Base-by-base conservation (phyloP, 148 eudicot species). In the Dysphania ambrosioides region DNA sequence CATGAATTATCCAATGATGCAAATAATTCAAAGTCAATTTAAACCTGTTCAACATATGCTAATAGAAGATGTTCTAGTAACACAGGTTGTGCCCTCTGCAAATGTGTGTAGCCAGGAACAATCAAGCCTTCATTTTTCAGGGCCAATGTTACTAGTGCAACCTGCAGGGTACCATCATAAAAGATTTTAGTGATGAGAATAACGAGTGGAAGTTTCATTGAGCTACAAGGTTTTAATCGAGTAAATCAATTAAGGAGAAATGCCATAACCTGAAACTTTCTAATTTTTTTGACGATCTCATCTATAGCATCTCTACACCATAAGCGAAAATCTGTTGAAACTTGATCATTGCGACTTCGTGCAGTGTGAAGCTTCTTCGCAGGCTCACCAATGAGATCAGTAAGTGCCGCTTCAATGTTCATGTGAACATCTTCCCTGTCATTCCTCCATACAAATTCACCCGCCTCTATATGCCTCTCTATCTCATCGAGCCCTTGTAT, bases 311-410 rank as follows among this genome's bases (percentile, higher is more conserved):
- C 99, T 8, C 99, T 90, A 78, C 97, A 90, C 99, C 97, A 96
- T 73, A 92, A 79, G 66, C 97, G 99, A 76, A 96, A 90, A 76
- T 96, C 99, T 23, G 99, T 96, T 56, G 77, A 81, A 80, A 96
- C 97, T 90, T 96, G 99, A 90, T 95, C 99, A 75, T 95, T 95
- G 72, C 99, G 85, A 76, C 99, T 95, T 35, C 99, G 88, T 34
- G 99, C 99, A 11, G 99, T 96, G 75, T 96, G 99, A 36, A 96
- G 99, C 86, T 96, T 96, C 87, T 92, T 96, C 26, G 97, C 99
- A 77, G 99, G 97, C 72, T 96, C 99, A 13, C 99, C 99, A 81
- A 96, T 87, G 73, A 96, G 77, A 86, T 96, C 99, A 67, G 97
- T 96, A 35, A 96, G 95, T 10, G 96, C 88, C 24, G 99, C 99